phyloP scores from a whole-genome alignment of 805 yeast genomes.

The Metschnikowia borealis region DNA sequence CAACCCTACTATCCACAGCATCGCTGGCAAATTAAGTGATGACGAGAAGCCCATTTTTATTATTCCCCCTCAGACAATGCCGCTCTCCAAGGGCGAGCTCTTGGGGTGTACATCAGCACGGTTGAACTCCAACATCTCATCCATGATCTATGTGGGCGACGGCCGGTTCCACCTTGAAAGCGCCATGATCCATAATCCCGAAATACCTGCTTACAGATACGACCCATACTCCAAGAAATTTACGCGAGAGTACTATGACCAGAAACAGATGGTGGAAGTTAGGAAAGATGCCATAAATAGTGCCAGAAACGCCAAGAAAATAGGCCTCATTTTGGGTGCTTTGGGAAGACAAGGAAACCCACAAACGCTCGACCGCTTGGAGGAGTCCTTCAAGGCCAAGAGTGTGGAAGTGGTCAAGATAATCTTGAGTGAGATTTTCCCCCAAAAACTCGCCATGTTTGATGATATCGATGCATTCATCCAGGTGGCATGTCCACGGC shows the following conservation, averaged over 20 bases:
- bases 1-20: slow-evolving; percentile 86
- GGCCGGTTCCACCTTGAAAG: slow-evolving; percentile 94
- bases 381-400: slow-evolving; percentile 44
- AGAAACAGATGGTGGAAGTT: slow-evolving; percentile 70
- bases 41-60: slow-evolving; percentile 54
- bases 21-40: slow-evolving; percentile 55
- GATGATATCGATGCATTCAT: slow-evolving; percentile 92
- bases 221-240: slow-evolving; percentile 93
- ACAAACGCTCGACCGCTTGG: slow-evolving; percentile 65
- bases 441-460: slow-evolving; percentile 86
- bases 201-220: slow-evolving; percentile 85
- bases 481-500: slow-evolving; percentile 95
- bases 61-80: slow-evolving; percentile 86
- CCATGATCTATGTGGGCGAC: slow-evolving; percentile 91
- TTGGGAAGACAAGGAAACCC: slow-evolving; percentile 94
- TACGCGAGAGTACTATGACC: slow-evolving; percentile 85
- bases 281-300: slow-evolving; percentile 68
- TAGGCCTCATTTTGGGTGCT: slow-evolving; percentile 89
- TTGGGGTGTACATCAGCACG: slow-evolving; percentile 93
- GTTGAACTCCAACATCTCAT: slow-evolving; percentile 59
- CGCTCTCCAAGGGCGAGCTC: slow-evolving; percentile 92
- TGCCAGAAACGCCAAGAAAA: slow-evolving; percentile 57
- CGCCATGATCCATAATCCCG: slow-evolving; percentile 96
- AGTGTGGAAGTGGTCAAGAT: slow-evolving; percentile 77
- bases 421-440: slow-evolving; percentile 88